Base-by-base conservation (phyloP, 208 protist genomes). In the Lotmaria passim region DNA sequence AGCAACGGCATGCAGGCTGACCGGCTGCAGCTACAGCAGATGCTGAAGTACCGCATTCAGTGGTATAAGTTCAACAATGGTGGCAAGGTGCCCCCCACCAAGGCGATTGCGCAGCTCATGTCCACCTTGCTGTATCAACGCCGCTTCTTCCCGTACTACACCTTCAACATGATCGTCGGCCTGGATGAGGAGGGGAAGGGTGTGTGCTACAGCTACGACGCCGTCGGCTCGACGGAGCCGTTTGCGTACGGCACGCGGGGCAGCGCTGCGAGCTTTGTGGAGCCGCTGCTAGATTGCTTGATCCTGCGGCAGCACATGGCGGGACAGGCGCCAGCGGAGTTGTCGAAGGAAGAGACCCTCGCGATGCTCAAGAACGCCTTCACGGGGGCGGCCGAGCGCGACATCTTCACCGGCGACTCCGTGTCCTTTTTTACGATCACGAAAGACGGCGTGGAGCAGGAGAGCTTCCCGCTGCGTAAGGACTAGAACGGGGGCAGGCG, bases 111-210 rank as follows among this genome's bases (percentile, higher is more conserved):
- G 14, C 98, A 99, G 86, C 87, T 99, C 57, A 79, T 99, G 30
- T 97, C 96, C n/a, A 99, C 94, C 24, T 96, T 97, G 44, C 89
- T 99, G 4, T 99, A 99, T 76, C 81, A 93, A 52, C 93, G 96
- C 34, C 92, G 99, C 64, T 99, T 99, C 81, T 99, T 99, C 84
- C 99, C 98, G 15, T 99, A 98, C 81, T 99, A 99, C 89, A 98
- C 98, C 4, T 99, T 99, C 85, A 99, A 99, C 85, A 93, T 99
- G 69, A 73, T 99, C 19, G 98, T 89, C 17, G 99, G 99, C 24
- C 66, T 99, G 17, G 90, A 99, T 77, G 89, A 96, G 46, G 67
- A 97, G 21, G 98, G 98, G 21, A 66, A 93, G 33, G 98, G 98
- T 24, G 95, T 96, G 56, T 97, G 99, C 55, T 99, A 98, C 88